phyloP scores from a whole-genome alignment of 495 filamentous ascomycete genomes.

The Talaromyces trachyspermus region DNA sequence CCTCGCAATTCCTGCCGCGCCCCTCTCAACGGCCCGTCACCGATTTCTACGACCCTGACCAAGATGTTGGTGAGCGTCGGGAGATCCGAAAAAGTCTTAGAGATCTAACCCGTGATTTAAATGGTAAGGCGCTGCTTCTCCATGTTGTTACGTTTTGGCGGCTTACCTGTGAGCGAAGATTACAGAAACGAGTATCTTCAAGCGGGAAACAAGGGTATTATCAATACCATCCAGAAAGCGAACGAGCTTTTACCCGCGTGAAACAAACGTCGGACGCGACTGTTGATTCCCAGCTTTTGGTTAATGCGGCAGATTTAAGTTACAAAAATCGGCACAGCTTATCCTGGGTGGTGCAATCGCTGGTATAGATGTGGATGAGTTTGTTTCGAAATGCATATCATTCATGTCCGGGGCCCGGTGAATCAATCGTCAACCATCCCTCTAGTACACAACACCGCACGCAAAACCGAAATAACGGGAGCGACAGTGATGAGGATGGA shows the following conservation, averaged over 20 bases:
- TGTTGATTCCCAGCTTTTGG: constrained; percentile 78
- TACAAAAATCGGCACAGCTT: constrained; percentile 65
- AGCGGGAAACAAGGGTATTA: constrained; percentile 51
- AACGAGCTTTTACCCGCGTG: constrained; percentile 58
- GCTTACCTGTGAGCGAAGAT: constrained; percentile 31
- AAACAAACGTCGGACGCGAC: constrained; percentile 91
- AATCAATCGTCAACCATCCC: constrained; percentile 12
- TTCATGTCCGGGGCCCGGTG: constrained; percentile 64
- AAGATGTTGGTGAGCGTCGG: constrained; percentile 71
- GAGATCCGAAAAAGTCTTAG: constrained; percentile 59
- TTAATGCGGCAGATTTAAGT: constrained; percentile 67
- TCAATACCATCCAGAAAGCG: constrained; percentile 53
- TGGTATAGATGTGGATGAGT: constrained; percentile 86
- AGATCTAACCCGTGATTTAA: constrained; percentile 56
- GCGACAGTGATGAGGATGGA: constrained; percentile 55
- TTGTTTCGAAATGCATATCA: constrained; percentile 81
- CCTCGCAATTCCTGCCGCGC: constrained; percentile 22
- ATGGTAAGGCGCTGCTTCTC: constrained; percentile 37
- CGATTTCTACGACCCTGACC: constrained; percentile 78
- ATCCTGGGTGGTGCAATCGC: constrained; percentile 59
- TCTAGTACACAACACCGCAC: constrained; percentile 26
- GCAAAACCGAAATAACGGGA: constrained; percentile 20
- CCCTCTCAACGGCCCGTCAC: constrained; percentile 23
- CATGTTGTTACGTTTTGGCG: constrained; percentile 5
- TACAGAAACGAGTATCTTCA: constrained; percentile 61